Evolutionary conservation across 2,329 filamentous ascomycete species (phyloP).

Genomic region (Nemania diffusa): DNA sequence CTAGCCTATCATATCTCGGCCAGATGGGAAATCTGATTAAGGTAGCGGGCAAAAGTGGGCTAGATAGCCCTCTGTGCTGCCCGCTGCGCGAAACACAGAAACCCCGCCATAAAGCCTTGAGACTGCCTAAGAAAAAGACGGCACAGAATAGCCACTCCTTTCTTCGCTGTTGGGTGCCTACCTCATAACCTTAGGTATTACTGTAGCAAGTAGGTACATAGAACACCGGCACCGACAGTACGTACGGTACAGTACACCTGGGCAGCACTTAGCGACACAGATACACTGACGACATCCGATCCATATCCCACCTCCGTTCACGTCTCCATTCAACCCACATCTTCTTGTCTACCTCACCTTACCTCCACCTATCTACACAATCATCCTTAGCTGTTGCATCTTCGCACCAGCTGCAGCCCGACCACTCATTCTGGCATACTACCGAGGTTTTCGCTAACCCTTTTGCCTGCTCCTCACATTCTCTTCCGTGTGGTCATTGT

Average conservation of each 20-base stretch:
- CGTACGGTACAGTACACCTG: not conserved
- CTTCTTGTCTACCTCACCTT: conserved; percentile 26
- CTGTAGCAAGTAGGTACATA: not conserved
- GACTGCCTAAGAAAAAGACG: not conserved
- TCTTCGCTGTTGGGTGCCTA: conserved; percentile 2
- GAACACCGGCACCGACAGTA: not conserved
- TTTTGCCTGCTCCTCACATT: conserved; percentile 10
- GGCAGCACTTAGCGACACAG: conserved; percentile 4
- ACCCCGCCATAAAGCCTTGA: conserved; percentile 44
- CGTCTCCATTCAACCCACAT: conserved; percentile 33
- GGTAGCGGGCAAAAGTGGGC: conserved; percentile 36
- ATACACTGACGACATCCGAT: conserved; percentile 34
- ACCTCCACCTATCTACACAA: conserved; percentile 20
- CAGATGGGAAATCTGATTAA: conserved; percentile 24
- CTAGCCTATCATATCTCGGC: conserved; percentile 31
- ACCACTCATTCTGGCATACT: conserved; percentile 18
- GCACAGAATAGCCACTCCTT: not conserved
- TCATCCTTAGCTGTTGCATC: conserved; percentile 20
- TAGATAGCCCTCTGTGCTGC: conserved; percentile 23
- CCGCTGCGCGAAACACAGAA: conserved; percentile 42
- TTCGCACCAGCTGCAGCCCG: conserved; percentile 25
- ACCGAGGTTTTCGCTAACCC: conserved; percentile 11
- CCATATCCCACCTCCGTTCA: conserved; percentile 23
- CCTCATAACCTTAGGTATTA: not conserved
- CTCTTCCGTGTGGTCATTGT: conserved; percentile 6